Percentiles rank a stretch among this genome's conserved stretches.
Evolutionary conservation across 768 basidiomycete genomes (phyloP).

Genomic region (Suillus sp.): DNA sequence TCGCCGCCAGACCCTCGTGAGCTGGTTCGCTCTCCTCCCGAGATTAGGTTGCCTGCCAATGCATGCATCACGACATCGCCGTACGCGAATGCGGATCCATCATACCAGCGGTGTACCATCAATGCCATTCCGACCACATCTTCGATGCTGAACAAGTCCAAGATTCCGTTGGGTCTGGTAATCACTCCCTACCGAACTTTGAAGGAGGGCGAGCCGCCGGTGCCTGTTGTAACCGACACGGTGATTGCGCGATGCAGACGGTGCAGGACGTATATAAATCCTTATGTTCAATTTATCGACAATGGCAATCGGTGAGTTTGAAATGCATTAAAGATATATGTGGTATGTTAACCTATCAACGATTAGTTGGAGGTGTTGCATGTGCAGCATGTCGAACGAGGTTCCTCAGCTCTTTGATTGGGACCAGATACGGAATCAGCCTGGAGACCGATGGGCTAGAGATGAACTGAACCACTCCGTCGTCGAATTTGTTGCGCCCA

Average conservation of each 20-base stretch:
- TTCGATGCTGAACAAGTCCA: conserved; percentile 84
- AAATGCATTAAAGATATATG: not conserved
- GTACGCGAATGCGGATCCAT: conserved; percentile 81
- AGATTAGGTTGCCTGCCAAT: conserved; percentile 86
- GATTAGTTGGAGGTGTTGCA: conserved; percentile 93
- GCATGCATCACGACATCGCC: conserved; percentile 79
- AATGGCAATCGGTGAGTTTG: conserved; percentile 81
- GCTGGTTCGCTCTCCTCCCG: conserved; percentile 79
- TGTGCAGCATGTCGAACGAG: conserved; percentile 98
- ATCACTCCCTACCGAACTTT: conserved; percentile 89
- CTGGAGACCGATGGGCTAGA: conserved; percentile 92
- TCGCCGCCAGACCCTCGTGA: conserved; percentile 91
- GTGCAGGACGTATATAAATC: conserved; percentile 97
- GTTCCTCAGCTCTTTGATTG: conserved; percentile 98
- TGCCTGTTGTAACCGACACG: conserved; percentile 90
- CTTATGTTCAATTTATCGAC: conserved; percentile 97
- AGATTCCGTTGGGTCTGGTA: conserved; percentile 86
- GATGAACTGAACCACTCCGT: conserved; percentile 91
- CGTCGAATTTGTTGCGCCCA: conserved; percentile 97
- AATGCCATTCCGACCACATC: conserved; percentile 93
- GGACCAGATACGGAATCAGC: conserved; percentile 92
- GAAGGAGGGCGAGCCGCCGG: conserved; percentile 78
- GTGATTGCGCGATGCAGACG: conserved; percentile 95
- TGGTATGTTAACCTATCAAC: conserved; percentile 11
- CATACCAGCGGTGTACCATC: conserved; percentile 89